phyloP scores from a whole-genome alignment of 2,329 filamentous ascomycete genomes.

The Basipetospora chlamydospora region DNA sequence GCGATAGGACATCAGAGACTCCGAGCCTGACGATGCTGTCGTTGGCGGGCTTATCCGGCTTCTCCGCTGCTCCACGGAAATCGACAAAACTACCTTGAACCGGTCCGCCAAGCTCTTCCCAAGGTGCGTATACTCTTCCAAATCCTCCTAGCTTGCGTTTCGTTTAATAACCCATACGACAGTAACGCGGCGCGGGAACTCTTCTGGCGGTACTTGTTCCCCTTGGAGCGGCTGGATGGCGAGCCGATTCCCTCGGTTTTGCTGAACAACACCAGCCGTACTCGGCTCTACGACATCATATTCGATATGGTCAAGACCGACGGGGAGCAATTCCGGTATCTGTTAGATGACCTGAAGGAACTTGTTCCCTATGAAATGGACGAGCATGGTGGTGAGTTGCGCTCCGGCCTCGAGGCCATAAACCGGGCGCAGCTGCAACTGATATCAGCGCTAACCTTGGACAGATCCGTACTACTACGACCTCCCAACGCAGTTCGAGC shows the following conservation, averaged over 20 bases:
- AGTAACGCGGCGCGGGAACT: slow-evolving; percentile 22
- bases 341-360: slow-evolving; percentile 30
- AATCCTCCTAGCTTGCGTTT: background rate
- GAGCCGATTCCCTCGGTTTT: slow-evolving; percentile 24
- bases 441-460: background rate
- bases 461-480: slow-evolving; percentile 44
- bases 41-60: slow-evolving; percentile 21
- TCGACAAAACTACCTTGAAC: slow-evolving; percentile 6
- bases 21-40: slow-evolving; percentile 14
- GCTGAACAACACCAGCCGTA: slow-evolving; percentile 40
- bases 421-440: too few relatives aligned
- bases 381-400: slow-evolving; percentile 25
- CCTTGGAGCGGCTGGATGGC: slow-evolving; percentile 17
- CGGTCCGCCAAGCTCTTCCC: background rate
- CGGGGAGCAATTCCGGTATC: slow-evolving; percentile 27
- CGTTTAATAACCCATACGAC: background rate
- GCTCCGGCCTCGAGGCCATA: slow-evolving; percentile 13
- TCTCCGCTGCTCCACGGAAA: slow-evolving; percentile 13
- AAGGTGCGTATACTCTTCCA: too few relatives aligned
- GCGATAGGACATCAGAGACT: slow-evolving; percentile 1
- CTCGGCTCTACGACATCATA: slow-evolving; percentile 46
- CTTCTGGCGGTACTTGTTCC: slow-evolving; percentile 56
- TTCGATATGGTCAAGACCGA: slow-evolving; percentile 39
- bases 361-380: slow-evolving; percentile 22
- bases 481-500: slow-evolving; percentile 47